Percentiles rank a stretch among this genome's conserved stretches.
Evolutionary conservation across 1,139 yeast species (phyloP).

Genomic region (Yamadazyma membranifaciens): DNA sequence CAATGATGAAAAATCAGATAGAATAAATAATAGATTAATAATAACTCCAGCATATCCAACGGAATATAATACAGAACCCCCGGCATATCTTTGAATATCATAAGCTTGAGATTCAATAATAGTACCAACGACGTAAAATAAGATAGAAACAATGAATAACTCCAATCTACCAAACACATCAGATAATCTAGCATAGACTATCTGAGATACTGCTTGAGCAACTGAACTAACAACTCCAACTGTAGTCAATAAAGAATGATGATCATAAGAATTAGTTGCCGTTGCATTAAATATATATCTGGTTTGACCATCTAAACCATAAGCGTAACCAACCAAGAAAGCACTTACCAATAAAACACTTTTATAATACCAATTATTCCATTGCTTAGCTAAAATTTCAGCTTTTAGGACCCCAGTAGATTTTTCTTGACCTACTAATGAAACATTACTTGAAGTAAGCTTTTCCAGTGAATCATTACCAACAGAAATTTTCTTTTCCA

Average conservation of each 20-base stretch:
- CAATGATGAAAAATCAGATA: constrained; percentile 63
- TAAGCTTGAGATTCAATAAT: constrained; percentile 68
- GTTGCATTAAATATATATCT: constrained; percentile 26
- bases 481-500: constrained; percentile 6
- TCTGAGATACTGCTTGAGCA: constrained; percentile 69
- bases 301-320: constrained; percentile 22
- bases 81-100: constrained; percentile 66
- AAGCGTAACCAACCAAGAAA: constrained; percentile 30
- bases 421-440: constrained; percentile 15
- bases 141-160: constrained; percentile 49
- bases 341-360: constrained; percentile 20
- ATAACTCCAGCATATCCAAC: constrained; percentile 67
- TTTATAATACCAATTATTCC: constrained; percentile 21
- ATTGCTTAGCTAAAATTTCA: constrained; percentile 32
- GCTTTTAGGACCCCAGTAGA: constrained; percentile 33
- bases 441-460: constrained; percentile 7
- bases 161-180: constrained; percentile 71
- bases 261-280: constrained; percentile 56
- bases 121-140: constrained; percentile 68
- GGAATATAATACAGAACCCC: constrained; percentile 68
- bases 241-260: constrained; percentile 64
- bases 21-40: constrained; percentile 51
- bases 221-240: constrained; percentile 60
- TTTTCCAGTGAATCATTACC: constrained; percentile 4
- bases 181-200: constrained; percentile 63